A percentile compares a stretch with the other conserved stretches of the same genome.
These are phyloP conservation scores for Cephalotrichum gorgonifer DNA, from an alignment of 2,329 filamentous ascomycete genomes.

Conservation along the genomic window DNA sequence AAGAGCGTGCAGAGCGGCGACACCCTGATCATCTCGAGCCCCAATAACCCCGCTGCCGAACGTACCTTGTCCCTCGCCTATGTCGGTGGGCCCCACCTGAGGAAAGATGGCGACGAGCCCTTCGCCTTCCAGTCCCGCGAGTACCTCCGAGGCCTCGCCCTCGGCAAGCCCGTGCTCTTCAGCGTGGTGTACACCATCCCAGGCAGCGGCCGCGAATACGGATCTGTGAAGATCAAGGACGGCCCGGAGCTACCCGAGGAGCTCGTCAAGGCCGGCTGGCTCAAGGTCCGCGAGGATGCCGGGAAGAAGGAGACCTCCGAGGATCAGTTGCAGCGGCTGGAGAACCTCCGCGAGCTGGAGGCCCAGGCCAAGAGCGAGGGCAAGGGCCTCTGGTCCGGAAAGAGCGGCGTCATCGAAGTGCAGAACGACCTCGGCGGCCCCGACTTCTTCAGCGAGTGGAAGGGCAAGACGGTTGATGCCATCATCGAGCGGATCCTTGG, in stretches of 20 bases:
- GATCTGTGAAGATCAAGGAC: conserved; percentile 64
- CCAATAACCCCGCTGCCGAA: conserved; percentile 73
- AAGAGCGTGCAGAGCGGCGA: conserved; percentile 94
- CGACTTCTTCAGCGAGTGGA: conserved; percentile 73
- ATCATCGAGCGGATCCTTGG: conserved; percentile 86
- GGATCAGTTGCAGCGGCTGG: conserved; percentile 59
- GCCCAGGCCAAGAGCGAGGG: conserved; percentile 64
- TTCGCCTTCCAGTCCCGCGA: conserved; percentile 93
- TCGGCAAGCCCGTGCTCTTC: conserved; percentile 83
- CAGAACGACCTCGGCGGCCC: conserved; percentile 72
- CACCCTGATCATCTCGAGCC: conserved; percentile 73
- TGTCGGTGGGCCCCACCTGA: conserved; percentile 77
- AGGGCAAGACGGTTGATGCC: conserved; percentile 74
- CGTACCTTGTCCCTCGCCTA: conserved; percentile 84
- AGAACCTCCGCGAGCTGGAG: conserved; percentile 70
- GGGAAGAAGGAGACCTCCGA: conserved; percentile 83
- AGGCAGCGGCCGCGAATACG: conserved; percentile 78
- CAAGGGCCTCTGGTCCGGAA: conserved; percentile 71
- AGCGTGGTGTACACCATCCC: conserved; percentile 80
- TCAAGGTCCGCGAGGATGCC: conserved; percentile 88
- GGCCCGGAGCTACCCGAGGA: conserved; percentile 72
- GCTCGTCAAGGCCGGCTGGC: conserved; percentile 78
- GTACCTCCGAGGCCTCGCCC: conserved; percentile 70
- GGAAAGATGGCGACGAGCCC: conserved; percentile 82
- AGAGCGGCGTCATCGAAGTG: conserved; percentile 59